phyloP scores from a whole-genome alignment of 2,329 filamentous ascomycete species.

The Hyphodiscus sp. region DNA sequence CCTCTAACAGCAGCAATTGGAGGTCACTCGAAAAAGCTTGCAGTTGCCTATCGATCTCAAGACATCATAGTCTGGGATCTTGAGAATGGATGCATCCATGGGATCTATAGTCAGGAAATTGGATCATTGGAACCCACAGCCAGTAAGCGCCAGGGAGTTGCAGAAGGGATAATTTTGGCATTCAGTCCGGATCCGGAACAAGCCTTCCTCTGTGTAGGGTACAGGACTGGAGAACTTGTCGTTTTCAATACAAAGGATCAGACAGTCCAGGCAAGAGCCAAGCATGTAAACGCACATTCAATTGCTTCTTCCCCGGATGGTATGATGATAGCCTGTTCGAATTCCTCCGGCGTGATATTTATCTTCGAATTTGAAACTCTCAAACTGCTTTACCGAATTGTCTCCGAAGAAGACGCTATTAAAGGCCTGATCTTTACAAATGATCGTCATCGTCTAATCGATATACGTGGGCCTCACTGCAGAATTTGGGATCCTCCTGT shows the following conservation, averaged over 20 bases:
- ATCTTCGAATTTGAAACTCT: slow-evolving; percentile 27
- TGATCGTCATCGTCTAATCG: slow-evolving; percentile 31
- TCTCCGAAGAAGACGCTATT: slow-evolving; percentile 24
- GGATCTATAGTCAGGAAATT: slow-evolving; percentile 32
- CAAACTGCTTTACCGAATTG: slow-evolving; percentile 26
- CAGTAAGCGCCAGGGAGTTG: slow-evolving; percentile 25
- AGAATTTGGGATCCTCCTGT: slow-evolving; percentile 33
- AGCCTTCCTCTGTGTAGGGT: slow-evolving; percentile 11
- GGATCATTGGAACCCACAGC: slow-evolving; percentile 24
- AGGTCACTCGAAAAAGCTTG: slow-evolving; percentile 28
- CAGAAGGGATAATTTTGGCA: slow-evolving; percentile 15
- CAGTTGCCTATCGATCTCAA: slow-evolving; percentile 28
- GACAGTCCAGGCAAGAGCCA: background rate
- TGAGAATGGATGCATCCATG: slow-evolving; percentile 26
- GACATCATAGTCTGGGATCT: slow-evolving; percentile 33
- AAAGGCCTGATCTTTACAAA: slow-evolving; percentile 29
- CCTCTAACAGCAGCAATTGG: slow-evolving; percentile 21
- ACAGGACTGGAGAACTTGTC: slow-evolving; percentile 14
- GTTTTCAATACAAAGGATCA: slow-evolving; percentile 5
- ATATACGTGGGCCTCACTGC: slow-evolving; percentile 32
- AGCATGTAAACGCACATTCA: slow-evolving; percentile 5
- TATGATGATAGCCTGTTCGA: slow-evolving; percentile 21
- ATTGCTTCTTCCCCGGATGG: slow-evolving; percentile 24
- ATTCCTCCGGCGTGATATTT: slow-evolving; percentile 23
- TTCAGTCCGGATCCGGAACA: slow-evolving; percentile 23